phyloP scores from a whole-genome alignment of 1,139 yeast species.

The Blastobotrys malaysiensis region DNA sequence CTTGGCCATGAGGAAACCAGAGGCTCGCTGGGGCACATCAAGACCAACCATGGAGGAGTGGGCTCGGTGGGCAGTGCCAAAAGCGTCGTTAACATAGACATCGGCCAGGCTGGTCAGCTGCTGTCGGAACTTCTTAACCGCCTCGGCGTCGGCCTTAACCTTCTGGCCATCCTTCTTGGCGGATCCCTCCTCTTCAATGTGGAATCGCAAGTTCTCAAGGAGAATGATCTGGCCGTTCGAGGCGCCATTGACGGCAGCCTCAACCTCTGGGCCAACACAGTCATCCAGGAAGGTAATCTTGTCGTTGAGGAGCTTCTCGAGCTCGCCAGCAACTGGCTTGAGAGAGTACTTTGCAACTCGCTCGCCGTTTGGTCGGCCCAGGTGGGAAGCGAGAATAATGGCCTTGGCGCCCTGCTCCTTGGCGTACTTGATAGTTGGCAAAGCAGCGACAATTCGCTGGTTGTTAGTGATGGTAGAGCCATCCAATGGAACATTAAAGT shows the following conservation, averaged over 20 bases:
- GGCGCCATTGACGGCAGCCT: conserved; percentile 65
- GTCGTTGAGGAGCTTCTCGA: conserved; percentile 63
- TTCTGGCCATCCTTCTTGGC: conserved; percentile 82
- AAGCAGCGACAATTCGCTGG: conserved; percentile 97
- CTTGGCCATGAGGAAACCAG: conserved; percentile 96
- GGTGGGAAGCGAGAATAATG: conserved; percentile 86
- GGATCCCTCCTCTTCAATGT: conserved; percentile 93
- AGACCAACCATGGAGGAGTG: conserved; percentile 98
- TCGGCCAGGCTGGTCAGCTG: conserved; percentile 87
- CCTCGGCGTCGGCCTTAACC: conserved; percentile 80
- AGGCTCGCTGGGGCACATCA: conserved; percentile 87
- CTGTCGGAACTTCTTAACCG: conserved; percentile 77
- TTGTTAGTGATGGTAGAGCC: conserved; percentile 95
- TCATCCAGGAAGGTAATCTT: conserved; percentile 75
- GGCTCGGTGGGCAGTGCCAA: conserved; percentile 99
- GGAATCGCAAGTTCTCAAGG: conserved; percentile 94
- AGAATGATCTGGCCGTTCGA: conserved; percentile 68
- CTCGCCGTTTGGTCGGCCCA: conserved; percentile 98
- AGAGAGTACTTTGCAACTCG: conserved; percentile 75
- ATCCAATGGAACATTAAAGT: conserved; percentile 96
- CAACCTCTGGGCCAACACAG: conserved; percentile 86
- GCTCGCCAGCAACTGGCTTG: conserved; percentile 86
- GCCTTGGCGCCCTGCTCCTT: conserved; percentile 84
- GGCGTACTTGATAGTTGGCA: conserved; percentile 93
- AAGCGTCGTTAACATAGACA: conserved; percentile 94